Evolutionary conservation across 768 basidiomycete species (phyloP), one percentile per base, ranked within the genome.

Genomic region (Botryobasidium botryosum): DNA sequence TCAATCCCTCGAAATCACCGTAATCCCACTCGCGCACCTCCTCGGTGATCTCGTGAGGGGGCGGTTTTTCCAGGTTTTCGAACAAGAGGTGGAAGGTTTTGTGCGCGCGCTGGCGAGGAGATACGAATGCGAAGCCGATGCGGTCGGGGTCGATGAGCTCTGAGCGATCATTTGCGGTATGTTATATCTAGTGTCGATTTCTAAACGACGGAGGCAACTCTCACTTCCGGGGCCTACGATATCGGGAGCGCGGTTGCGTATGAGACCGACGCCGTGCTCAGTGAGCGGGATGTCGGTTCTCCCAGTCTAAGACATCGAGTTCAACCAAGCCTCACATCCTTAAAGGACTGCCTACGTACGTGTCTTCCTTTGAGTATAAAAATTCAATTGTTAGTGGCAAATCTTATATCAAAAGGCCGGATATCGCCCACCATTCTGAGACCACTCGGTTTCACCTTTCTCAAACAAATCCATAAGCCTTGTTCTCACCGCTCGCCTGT

Each of bases 371-470:
- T 18, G 36, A 33, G 20, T 1, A 36, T 32, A 24, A 39, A 36
- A 31, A 23, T 41, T 20, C 24, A 5, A 23, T 35, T 3, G 35
- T 23, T 1, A 38, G 32, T 25, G 24, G 15, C 20, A 35, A 32
- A 29, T 32, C 6, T 29, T 23, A 12, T 15, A 6, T 5, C 8
- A 24, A 44, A 3, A 6, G 24, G 21, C 10, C 17, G 23, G 21
- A 35, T 6, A 31, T 23, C 61, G 72, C 74, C 47, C 45, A 52
- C 87, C 88, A 53, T 81, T 88, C 35, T 79, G 55, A 15, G 84
- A 85, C 88, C 90, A 96, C 59, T 91, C 90, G 1, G 91, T 96
- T 65, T 94, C 82, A 26, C 87, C 83, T 86, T 44, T n/a, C 18
- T 37, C 17, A 23, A 28, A 8, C 21, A 24, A 39, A 46, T 13